Conservation (phyloP, 2,329 filamentous ascomycete species). For the Talaromyces sp. region DNA sequence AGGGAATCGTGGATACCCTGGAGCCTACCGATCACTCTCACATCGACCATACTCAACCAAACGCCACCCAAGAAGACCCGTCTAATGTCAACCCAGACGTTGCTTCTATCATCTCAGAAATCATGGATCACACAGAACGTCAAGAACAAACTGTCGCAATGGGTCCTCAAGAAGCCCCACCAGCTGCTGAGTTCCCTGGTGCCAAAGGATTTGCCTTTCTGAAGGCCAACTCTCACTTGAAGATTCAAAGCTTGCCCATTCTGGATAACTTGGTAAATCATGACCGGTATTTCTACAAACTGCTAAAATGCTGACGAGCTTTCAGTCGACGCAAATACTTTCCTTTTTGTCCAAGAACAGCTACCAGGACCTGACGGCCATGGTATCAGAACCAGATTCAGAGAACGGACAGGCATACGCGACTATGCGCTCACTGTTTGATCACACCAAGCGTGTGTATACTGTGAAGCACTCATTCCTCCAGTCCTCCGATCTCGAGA, state of each 20-base stretch:
- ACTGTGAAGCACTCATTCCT: conserved; percentile 60
- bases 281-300: background rate
- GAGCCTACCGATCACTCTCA: conserved; percentile 26
- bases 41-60: conserved; percentile 25
- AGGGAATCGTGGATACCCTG: conserved; percentile 31
- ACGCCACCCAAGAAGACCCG: conserved; percentile 24
- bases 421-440: conserved; percentile 63
- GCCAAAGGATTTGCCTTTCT: conserved; percentile 42
- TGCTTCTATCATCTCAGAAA: conserved; percentile 44
- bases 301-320: background rate
- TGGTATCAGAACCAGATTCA: conserved; percentile 59
- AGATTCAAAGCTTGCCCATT: conserved; percentile 63
- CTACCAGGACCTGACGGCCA: conserved; percentile 59
- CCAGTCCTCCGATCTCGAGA: conserved; percentile 55
- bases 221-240: conserved; percentile 51
- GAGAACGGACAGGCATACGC: conserved; percentile 64
- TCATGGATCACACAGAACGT: conserved; percentile 48
- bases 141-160: conserved; percentile 44
- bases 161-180: conserved; percentile 37
- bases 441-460: conserved; percentile 66
- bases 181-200: conserved; percentile 31
- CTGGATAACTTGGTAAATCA: conserved; percentile 60
- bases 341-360: conserved; percentile 59
- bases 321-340: conserved; percentile 61
- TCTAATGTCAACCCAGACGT: conserved; percentile 38